These are phyloP conservation scores for Erythrophleum fordii DNA, from an alignment of 306 rosid genomes.

Conservation along the genomic window DNA sequence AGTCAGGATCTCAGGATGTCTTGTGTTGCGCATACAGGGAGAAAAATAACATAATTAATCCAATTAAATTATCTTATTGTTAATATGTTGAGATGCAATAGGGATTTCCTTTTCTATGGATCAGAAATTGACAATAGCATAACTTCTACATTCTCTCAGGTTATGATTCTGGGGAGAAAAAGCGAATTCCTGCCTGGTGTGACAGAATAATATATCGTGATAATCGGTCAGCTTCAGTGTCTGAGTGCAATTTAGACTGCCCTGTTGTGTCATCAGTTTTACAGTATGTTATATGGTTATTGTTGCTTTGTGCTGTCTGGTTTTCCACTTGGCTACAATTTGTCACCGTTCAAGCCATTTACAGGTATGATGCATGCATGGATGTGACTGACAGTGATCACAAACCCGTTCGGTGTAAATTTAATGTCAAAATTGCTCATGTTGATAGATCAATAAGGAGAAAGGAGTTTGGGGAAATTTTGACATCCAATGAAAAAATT, in stretches of 20 bases:
- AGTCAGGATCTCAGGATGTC: background rate
- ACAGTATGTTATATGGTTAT: slow-evolving; percentile 63
- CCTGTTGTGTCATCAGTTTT: slow-evolving; percentile 87
- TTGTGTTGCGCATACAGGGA: background rate
- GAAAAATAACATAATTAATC: background rate
- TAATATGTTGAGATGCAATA: background rate
- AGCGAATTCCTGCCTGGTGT: slow-evolving; percentile 99
- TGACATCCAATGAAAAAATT: slow-evolving; percentile 69
- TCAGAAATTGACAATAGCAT: background rate
- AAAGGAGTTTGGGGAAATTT: slow-evolving; percentile 75
- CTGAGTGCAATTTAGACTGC: slow-evolving; percentile 79
- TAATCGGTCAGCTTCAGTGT: slow-evolving; percentile 61
- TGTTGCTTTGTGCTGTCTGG: slow-evolving; percentile 20
- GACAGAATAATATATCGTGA: slow-evolving; percentile 98
- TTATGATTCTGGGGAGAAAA: slow-evolving; percentile 98
- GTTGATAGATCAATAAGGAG: slow-evolving; percentile 90
- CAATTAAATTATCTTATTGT: background rate
- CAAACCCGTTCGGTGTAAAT: slow-evolving; percentile 95
- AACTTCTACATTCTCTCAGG: slow-evolving; percentile 55
- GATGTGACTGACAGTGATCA: slow-evolving; percentile 99
- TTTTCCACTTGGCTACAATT: slow-evolving; percentile 20
- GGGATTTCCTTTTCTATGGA: background rate
- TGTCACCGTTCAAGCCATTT: slow-evolving; percentile 38
- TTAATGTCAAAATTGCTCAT: slow-evolving; percentile 72
- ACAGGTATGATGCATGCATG: slow-evolving; percentile 97